Evolutionary conservation across 1,284 basidiomycete species (phyloP).

Genomic region (Afroboletus lepidellus): DNA sequence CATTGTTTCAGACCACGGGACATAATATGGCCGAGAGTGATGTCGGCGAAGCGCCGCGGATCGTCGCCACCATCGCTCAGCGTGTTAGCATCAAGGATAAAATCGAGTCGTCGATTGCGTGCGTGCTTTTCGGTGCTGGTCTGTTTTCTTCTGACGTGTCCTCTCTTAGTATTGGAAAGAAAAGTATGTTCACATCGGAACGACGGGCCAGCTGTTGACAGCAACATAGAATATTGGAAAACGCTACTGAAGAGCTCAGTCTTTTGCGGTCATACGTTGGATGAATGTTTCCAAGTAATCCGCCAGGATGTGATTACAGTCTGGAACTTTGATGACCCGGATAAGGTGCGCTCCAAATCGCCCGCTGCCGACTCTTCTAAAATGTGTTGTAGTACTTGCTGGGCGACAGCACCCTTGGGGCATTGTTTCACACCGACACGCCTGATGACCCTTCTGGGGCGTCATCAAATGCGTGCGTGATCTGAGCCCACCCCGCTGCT

Average conservation of each 20-base stretch:
- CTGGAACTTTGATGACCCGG: constrained; percentile 33
- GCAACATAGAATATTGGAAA: constrained; percentile 29
- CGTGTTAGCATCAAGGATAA: constrained; percentile 23
- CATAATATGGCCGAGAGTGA: constrained; percentile 7
- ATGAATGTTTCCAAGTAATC: constrained; percentile 22
- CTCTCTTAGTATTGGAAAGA: constrained; percentile 24
- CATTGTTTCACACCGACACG: constrained; percentile 8
- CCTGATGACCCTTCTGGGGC: constrained; percentile 10
- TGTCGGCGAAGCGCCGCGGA: constrained; percentile 3
- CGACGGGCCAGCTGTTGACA: neutral
- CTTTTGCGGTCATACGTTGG: constrained; percentile 17
- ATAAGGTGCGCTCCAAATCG: constrained; percentile 12
- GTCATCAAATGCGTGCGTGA: neutral
- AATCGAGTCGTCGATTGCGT: constrained; percentile 18
- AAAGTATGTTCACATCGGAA: constrained; percentile 11
- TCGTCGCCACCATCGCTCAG: constrained; percentile 18
- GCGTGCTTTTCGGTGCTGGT: neutral
- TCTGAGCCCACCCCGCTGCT: neutral
- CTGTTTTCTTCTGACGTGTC: neutral
- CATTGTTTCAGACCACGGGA: constrained; percentile 4
- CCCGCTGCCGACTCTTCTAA: neutral
- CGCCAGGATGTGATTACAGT: constrained; percentile 27
- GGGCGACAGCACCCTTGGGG: constrained; percentile 8
- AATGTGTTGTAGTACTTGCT: constrained; percentile 6
- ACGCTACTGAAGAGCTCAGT: constrained; percentile 24